Base-by-base conservation (phyloP, 768 basidiomycete genomes). In the Pisolithus tinctorius region DNA sequence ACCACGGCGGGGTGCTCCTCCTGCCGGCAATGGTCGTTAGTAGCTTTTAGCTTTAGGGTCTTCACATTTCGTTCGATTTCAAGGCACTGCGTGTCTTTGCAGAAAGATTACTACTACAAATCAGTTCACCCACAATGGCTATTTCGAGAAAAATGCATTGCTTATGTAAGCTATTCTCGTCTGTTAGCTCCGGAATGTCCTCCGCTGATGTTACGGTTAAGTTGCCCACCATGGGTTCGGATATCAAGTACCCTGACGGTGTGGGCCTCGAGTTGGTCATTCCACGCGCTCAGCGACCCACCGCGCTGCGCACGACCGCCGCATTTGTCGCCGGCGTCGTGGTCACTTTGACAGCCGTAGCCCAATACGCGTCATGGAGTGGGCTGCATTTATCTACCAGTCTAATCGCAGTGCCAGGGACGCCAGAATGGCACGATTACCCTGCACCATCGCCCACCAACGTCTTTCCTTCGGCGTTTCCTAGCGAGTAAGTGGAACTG, bases 371-470 rank as follows among this genome's bases (percentile, higher is more conserved):
- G 9, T 45, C 41, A 5, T 46, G 45, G 34, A 44, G 27, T n/a
- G 39, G 45, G 31, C 36, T 50, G n/a, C 47, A 54, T 17, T 26
- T 48, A 14, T 9, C 37, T 14, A 26, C 43, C 40, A 20, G 45
- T 14, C 20, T 79, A 57, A 82, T 80, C 16, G 86, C 85, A 17
- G 82, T 83, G 0, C 83, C 84, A n/a, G 86, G 86, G 13, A 83
- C 84, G 0, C 83, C 84, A 4, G 75, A 79, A 56, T 73, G 77
- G 20, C 81, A 87, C 64, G 60, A 77, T 20, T 88, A 77, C 65
- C 88, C 88, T 20, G 86, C 86, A 0, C 55, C 79, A 1, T 74
- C 76, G 11, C 84, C 86, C 0, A 87, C 84, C 9, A 89, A 88
- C 58, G 78, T 68, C 1, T 75, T 77, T 54, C 82, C 87, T 0